Evolutionary conservation across 352 stramenopile species (phyloP).

Genomic region (Pythium inflatum): DNA sequence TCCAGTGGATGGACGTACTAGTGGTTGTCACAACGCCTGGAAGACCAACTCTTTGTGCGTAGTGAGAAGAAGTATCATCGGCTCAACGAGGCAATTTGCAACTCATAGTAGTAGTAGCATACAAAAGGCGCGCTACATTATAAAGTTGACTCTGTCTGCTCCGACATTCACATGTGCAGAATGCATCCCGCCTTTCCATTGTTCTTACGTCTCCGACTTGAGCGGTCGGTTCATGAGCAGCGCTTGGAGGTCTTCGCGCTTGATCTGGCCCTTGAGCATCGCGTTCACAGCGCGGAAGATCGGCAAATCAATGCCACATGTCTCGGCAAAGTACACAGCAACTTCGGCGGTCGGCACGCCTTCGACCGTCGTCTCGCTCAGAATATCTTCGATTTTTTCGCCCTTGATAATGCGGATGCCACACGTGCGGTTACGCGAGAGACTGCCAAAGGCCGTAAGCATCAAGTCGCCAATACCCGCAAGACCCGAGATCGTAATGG

Average conservation of each 20-base stretch:
- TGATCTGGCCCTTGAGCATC: slow-evolving; percentile 84
- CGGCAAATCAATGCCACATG: slow-evolving; percentile 90
- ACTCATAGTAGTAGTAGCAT: no score
- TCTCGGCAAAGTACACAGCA: slow-evolving; percentile 89
- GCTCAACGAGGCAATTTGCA: no score
- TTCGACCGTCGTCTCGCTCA: slow-evolving; percentile 90
- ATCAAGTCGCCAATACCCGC: slow-evolving; percentile 94
- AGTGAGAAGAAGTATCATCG: no score
- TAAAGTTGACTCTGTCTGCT: no score
- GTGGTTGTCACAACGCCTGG: no score
- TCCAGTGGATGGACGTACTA: no score
- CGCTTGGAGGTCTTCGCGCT: slow-evolving; percentile 70
- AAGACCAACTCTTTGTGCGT: no score
- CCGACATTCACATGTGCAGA: no score
- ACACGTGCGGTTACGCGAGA: slow-evolving; percentile 96
- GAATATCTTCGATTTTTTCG: slow-evolving; percentile 93
- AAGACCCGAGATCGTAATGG: slow-evolving; percentile 95
- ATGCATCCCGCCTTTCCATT: no score
- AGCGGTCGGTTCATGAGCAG: slow-evolving; percentile 83
- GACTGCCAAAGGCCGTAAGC: slow-evolving; percentile 95
- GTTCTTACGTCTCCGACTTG: slow-evolving; percentile 66
- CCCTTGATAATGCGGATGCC: slow-evolving; percentile 94
- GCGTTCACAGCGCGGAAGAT: slow-evolving; percentile 89
- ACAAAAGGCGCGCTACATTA: no score
- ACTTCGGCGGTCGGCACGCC: slow-evolving; percentile 96